phyloP scores from a whole-genome alignment of 2,329 filamentous ascomycete species.

The Colletotrichum sansevieriae region DNA sequence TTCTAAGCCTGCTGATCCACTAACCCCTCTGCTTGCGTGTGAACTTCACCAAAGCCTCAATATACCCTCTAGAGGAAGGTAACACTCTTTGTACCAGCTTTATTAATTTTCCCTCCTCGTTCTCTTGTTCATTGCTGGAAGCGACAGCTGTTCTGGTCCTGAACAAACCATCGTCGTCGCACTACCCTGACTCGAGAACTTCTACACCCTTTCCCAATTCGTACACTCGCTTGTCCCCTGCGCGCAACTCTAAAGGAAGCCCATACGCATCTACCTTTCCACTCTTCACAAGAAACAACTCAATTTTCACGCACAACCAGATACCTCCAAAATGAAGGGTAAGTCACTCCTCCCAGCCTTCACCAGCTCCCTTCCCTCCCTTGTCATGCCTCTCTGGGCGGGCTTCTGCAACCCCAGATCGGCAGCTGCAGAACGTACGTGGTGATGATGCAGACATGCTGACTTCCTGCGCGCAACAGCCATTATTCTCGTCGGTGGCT shows the following conservation, averaged over 20 bases:
- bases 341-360: background rate
- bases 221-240: slow-evolving; percentile 36
- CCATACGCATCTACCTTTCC: slow-evolving; percentile 14
- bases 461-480: slow-evolving; percentile 63
- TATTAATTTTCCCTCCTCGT: slow-evolving; percentile 23
- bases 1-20: slow-evolving; percentile 19
- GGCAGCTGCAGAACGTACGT: background rate
- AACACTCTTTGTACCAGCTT: slow-evolving; percentile 21
- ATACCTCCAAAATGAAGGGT: slow-evolving; percentile 42
- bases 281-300: background rate
- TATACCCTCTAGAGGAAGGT: slow-evolving; percentile 22
- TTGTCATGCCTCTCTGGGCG: background rate
- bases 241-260: slow-evolving; percentile 29
- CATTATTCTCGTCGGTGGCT: slow-evolving; percentile 98
- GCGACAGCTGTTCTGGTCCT: background rate
- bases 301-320: slow-evolving; percentile 9
- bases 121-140: background rate
- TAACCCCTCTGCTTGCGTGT: slow-evolving; percentile 13
- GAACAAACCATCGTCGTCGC: slow-evolving; percentile 5
- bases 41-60: slow-evolving; percentile 12
- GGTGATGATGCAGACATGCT: slow-evolving; percentile 22
- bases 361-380: background rate
- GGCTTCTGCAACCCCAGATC: background rate
- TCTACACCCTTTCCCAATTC: slow-evolving; percentile 25
- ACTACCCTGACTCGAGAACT: slow-evolving; percentile 2